phyloP scores from a whole-genome alignment of 192 early-diverging fungal species.

The Coemansia sp. region DNA sequence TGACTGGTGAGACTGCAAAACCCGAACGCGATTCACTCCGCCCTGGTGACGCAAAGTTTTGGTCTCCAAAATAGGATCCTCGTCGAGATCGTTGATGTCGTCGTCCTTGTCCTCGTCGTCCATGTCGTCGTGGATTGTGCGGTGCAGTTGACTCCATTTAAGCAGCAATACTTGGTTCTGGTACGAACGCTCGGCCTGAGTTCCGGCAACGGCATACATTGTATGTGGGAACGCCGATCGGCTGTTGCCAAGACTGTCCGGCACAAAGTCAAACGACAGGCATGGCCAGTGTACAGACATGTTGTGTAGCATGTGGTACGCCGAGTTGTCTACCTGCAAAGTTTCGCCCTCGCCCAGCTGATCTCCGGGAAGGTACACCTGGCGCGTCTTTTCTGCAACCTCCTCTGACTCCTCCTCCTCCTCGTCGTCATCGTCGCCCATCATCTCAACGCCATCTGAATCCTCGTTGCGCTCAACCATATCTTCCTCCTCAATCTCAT shows the following conservation, averaged over 20 bases:
- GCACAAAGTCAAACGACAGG: slow-evolving; percentile 92
- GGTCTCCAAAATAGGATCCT: slow-evolving; percentile 90
- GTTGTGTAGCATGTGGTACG: slow-evolving; percentile 96
- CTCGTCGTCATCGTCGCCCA: slow-evolving; percentile 36
- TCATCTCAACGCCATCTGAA: slow-evolving; percentile 60
- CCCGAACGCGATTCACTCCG: slow-evolving; percentile 89
- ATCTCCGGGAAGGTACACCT: slow-evolving; percentile 90
- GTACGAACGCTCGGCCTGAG: slow-evolving; percentile 77
- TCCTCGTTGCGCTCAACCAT: slow-evolving; percentile 62
- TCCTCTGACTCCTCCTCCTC: slow-evolving; percentile 63
- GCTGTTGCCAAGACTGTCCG: slow-evolving; percentile 77
- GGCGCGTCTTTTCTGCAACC: slow-evolving; percentile 58
- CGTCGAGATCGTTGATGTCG: slow-evolving; percentile 85
- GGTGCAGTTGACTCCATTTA: slow-evolving; percentile 92
- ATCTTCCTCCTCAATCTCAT: slow-evolving; percentile 78
- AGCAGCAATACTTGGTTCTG: slow-evolving; percentile 93
- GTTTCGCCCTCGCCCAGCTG: slow-evolving; percentile 81
- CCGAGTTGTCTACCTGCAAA: slow-evolving; percentile 89
- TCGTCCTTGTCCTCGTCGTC: slow-evolving; percentile 72
- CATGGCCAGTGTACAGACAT: slow-evolving; percentile 95
- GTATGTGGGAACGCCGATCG: slow-evolving; percentile 88
- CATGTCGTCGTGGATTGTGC: slow-evolving; percentile 87
- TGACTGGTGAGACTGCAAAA: slow-evolving; percentile 55
- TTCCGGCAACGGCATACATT: slow-evolving; percentile 89
- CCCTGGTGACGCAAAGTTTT: slow-evolving; percentile 80